Conservation (phyloP, 495 filamentous ascomycete species). For the Tuber indicum region DNA sequence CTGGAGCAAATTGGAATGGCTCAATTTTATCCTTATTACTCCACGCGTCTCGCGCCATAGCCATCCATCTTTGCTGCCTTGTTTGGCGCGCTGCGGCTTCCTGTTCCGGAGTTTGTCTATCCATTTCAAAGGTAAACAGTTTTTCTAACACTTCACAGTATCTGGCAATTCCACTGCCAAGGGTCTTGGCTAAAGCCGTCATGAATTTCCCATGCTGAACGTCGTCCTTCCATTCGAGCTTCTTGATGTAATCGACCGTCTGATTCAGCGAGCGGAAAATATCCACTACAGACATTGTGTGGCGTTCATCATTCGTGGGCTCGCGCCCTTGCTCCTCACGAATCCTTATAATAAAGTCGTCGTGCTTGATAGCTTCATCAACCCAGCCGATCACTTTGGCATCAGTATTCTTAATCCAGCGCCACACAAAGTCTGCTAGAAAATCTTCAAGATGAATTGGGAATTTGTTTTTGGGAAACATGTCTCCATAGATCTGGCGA, state of each 20-base stretch:
- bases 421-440: conserved; percentile 87
- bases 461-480: conserved; percentile 62
- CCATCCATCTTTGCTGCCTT: conserved; percentile 82
- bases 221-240: conserved; percentile 87
- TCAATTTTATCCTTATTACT: conserved; percentile 88
- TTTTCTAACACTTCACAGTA: conserved; percentile 91
- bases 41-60: conserved; percentile 94
- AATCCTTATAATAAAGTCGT: conserved; percentile 57
- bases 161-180: conserved; percentile 71
- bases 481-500: conserved; percentile 65
- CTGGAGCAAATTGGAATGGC: conserved; percentile 93
- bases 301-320: conserved; percentile 72
- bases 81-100: conserved; percentile 68
- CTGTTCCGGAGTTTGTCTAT: conserved; percentile 79
- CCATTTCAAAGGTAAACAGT: conserved; percentile 86
- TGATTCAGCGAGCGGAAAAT: conserved; percentile 91
- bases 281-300: conserved; percentile 89
- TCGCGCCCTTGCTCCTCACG: conserved; percentile 36
- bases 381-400: conserved; percentile 74
- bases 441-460: conserved; percentile 78
- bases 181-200: conserved; percentile 85
- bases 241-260: conserved; percentile 73
- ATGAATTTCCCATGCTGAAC: conserved; percentile 93
- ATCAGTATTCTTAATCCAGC: conserved; percentile 81
- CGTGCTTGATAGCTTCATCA: conserved; percentile 81